phyloP scores from a whole-genome alignment of 495 filamentous ascomycete genomes.

The Penicillium steckii region DNA sequence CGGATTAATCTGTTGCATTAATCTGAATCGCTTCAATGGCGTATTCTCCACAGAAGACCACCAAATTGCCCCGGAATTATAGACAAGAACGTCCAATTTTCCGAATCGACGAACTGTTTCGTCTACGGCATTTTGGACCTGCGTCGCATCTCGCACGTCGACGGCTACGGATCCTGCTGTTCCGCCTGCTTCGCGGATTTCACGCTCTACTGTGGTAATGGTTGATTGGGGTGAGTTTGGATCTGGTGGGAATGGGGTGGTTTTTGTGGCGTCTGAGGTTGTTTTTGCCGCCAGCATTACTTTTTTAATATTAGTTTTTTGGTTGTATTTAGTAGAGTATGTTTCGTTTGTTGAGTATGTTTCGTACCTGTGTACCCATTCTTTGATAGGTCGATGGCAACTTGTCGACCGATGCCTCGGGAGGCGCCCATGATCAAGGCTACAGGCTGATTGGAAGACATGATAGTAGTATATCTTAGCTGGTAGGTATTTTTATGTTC shows the following conservation, averaged over 20 bases:
- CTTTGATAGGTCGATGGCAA: conserved; percentile 72
- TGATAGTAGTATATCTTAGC: no score
- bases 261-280: conserved; percentile 58
- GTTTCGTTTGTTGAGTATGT: not conserved
- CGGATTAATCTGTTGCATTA: conserved; percentile 80
- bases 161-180: conserved; percentile 65
- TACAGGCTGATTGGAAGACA: conserved; percentile 41
- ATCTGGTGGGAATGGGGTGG: conserved; percentile 69
- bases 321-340: no score
- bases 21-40: conserved; percentile 72
- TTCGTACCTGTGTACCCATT: conserved; percentile 64
- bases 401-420: conserved; percentile 74
- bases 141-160: conserved; percentile 64
- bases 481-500: not conserved
- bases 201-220: conserved; percentile 78
- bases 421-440: conserved; percentile 74
- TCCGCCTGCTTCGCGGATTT: conserved; percentile 68
- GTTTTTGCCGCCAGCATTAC: conserved; percentile 83
- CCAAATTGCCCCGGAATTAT: conserved; percentile 87
- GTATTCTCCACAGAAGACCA: conserved; percentile 76
- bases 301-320: conserved; percentile 28
- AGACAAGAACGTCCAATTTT: conserved; percentile 70
- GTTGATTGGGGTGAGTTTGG: conserved; percentile 80
- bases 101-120: conserved; percentile 60
- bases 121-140: conserved; percentile 61